These are phyloP conservation scores for Starmerella bombicola DNA, from an alignment of 805 yeast species.

Conservation along the genomic window DNA sequence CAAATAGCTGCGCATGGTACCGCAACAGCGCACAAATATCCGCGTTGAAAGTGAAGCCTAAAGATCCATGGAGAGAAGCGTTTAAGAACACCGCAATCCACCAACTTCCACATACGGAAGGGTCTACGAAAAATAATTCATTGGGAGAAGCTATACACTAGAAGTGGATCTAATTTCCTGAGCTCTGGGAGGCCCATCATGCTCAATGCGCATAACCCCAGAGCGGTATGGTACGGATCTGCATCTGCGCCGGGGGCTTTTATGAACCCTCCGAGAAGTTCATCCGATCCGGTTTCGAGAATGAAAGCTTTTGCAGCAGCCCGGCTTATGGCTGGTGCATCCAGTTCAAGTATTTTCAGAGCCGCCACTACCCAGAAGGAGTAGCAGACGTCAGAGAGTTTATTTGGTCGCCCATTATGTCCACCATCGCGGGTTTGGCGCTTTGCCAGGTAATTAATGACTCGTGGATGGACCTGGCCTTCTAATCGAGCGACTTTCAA, in stretches of 20 bases:
- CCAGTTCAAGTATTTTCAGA: constrained; percentile 34
- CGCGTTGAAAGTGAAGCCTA: constrained; percentile 14
- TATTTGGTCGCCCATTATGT: constrained; percentile 77
- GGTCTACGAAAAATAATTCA: background rate
- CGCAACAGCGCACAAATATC: background rate
- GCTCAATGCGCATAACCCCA: constrained; percentile 41
- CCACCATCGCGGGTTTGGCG: constrained; percentile 41
- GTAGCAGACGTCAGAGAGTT: constrained; percentile 76
- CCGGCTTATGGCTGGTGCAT: background rate
- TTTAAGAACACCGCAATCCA: constrained; percentile 17
- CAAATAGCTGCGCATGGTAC: background rate
- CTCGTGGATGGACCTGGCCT: background rate
- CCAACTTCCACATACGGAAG: background rate
- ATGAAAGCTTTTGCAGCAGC: constrained; percentile 35
- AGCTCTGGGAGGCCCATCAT: constrained; percentile 21
- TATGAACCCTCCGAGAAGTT: constrained; percentile 61
- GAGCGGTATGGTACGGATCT: constrained; percentile 51
- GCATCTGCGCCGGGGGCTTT: constrained; percentile 46
- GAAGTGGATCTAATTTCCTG: constrained; percentile 25
- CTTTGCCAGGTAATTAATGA: constrained; percentile 6
- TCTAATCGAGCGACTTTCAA: constrained; percentile 33
- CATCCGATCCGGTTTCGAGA: constrained; percentile 45
- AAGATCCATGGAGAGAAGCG: constrained; percentile 11
- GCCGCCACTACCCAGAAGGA: constrained; percentile 70
- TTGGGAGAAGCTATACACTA: background rate